phyloP scores from a whole-genome alignment of 2,329 filamentous ascomycete species.

The Neonectria magnoliae region DNA sequence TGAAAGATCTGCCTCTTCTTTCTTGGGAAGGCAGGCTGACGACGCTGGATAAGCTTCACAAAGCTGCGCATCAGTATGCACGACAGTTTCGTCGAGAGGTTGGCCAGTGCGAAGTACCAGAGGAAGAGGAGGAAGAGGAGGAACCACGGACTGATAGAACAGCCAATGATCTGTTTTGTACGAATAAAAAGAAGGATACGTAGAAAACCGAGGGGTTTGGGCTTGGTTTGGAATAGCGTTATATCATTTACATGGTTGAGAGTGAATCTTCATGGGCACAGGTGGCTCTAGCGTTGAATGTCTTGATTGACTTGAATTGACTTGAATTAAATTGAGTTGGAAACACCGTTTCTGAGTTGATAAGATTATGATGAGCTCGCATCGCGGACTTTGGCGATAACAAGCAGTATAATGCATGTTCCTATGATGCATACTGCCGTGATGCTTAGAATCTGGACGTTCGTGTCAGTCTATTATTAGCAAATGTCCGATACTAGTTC shows the following conservation, averaged over 20 bases:
- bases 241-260: constrained; percentile 13
- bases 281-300: constrained; percentile 22
- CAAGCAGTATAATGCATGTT: constrained; percentile 71
- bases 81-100: constrained; percentile 68
- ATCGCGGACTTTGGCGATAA: constrained; percentile 53
- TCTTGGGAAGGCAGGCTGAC: constrained; percentile 69
- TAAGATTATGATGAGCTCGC: constrained; percentile 22
- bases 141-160: constrained; percentile 44
- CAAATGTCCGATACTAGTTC: background rate
- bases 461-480: background rate
- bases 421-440: constrained; percentile 72
- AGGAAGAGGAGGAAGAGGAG: constrained; percentile 31
- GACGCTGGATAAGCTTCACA: constrained; percentile 52
- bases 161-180: constrained; percentile 74
- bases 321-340: constrained; percentile 17
- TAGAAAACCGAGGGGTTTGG: constrained; percentile 16
- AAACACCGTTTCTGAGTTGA: constrained; percentile 1
- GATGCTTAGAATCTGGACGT: constrained; percentile 65
- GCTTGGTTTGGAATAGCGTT: constrained; percentile 13
- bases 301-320: constrained; percentile 21
- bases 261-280: constrained; percentile 7
- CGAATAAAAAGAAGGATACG: constrained; percentile 42
- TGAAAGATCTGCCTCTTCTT: constrained; percentile 66
- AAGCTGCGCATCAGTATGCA: constrained; percentile 62
- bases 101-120: constrained; percentile 68